A percentile compares a stretch with the other conserved stretches of the same genome.
These are phyloP conservation scores for Lagerstroemia fauriei DNA, from an alignment of 441 rosid species.

Conservation along the genomic window DNA sequence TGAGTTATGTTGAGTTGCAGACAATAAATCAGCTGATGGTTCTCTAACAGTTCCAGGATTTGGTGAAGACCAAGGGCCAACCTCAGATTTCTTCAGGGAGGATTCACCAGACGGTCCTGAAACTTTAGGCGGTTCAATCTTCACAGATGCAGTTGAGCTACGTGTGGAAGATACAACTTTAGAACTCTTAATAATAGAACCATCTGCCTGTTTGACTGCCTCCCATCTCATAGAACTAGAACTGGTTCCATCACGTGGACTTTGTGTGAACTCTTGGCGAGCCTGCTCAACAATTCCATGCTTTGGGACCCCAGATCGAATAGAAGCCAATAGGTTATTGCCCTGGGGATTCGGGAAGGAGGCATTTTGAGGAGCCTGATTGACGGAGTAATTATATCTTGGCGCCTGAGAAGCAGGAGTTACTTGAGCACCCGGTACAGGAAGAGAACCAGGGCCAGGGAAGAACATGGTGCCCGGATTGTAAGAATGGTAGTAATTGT, in stretches of 20 bases:
- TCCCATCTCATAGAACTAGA: slow-evolving; percentile 50
- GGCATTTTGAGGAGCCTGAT: slow-evolving; percentile 62
- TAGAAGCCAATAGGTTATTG: slow-evolving; percentile 38
- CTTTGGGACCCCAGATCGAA: slow-evolving; percentile 44
- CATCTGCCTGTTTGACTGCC: slow-evolving; percentile 51
- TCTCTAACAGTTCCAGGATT: slow-evolving; percentile 46
- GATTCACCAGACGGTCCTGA: slow-evolving; percentile 44
- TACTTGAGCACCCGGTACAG: slow-evolving; percentile 60
- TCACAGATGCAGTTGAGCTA: slow-evolving; percentile 42
- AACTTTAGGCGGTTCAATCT: slow-evolving; percentile 45
- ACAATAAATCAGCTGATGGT: slow-evolving; percentile 36
- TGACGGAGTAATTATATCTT: slow-evolving; percentile 52
- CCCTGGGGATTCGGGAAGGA: slow-evolving; percentile 49
- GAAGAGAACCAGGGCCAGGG: slow-evolving; percentile 45
- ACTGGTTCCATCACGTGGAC: slow-evolving; percentile 41
- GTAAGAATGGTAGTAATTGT: slow-evolving; percentile 55
- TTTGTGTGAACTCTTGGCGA: slow-evolving; percentile 48
- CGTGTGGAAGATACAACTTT: slow-evolving; percentile 29
- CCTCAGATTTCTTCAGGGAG: slow-evolving; percentile 43
- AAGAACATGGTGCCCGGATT: slow-evolving; percentile 26
- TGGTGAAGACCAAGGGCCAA: slow-evolving; percentile 40
- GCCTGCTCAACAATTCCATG: slow-evolving; percentile 45
- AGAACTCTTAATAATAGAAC: slow-evolving; percentile 39
- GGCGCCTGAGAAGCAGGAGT: slow-evolving; percentile 61
- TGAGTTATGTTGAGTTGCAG: slow-evolving; percentile 36